These are phyloP conservation scores for Carex pumila DNA, from an alignment of 176 grass and related monocot species.

Conservation along the genomic window DNA sequence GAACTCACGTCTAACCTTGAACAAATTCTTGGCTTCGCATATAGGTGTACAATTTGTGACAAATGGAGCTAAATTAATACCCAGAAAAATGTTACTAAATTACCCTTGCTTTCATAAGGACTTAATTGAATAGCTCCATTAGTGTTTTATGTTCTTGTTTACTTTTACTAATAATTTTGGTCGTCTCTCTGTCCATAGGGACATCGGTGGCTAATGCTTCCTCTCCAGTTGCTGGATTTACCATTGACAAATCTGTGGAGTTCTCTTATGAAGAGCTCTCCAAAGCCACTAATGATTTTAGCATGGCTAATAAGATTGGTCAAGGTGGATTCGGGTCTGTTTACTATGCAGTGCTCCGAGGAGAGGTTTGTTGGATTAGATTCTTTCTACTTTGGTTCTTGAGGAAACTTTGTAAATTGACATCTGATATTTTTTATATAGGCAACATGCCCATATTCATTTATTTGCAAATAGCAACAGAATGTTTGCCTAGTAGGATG, in stretches of 20 bases:
- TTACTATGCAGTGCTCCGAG: slow-evolving; percentile 79
- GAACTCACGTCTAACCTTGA: background rate
- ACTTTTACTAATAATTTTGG: background rate
- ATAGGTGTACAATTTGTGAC: background rate
- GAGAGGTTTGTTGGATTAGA: slow-evolving; percentile 55
- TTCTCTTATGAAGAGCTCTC: slow-evolving; percentile 87
- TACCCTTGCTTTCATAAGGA: background rate
- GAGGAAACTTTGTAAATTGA: background rate
- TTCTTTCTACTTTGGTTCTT: slow-evolving; percentile 17
- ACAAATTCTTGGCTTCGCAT: background rate
- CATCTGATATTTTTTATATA: too few species aligned
- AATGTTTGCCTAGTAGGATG: background rate
- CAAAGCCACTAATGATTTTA: slow-evolving; percentile 79
- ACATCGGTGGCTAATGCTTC: slow-evolving; percentile 15
- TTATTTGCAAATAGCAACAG: background rate
- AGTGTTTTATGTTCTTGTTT: background rate
- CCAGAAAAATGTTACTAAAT: background rate
- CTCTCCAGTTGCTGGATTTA: slow-evolving; percentile 43
- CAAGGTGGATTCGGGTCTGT: slow-evolving; percentile 70
- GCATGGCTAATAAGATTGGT: slow-evolving; percentile 84
- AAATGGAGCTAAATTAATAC: background rate
- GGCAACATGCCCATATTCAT: background rate
- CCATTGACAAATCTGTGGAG: slow-evolving; percentile 84
- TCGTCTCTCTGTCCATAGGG: background rate
- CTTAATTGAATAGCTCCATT: background rate